A percentile compares a stretch with the other conserved stretches of the same genome.
phyloP scores from a whole-genome alignment of 1,139 yeast genomes.

The Williopsis jadinii region DNA sequence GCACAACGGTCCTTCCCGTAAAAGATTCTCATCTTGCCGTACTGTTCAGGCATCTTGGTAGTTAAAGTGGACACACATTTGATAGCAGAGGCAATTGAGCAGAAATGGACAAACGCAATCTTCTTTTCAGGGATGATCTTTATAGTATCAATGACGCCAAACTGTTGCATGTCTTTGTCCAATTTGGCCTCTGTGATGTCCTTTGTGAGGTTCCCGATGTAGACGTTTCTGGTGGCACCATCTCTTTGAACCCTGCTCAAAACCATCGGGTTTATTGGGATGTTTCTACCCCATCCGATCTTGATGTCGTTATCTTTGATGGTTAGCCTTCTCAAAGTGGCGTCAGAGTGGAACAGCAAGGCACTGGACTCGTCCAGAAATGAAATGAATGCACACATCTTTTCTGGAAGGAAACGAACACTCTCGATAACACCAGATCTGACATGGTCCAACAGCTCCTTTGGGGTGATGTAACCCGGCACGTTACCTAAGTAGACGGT shows the following conservation, averaged over 20 bases:
- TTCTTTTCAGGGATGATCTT: constrained; percentile 70
- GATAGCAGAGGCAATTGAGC: constrained; percentile 77
- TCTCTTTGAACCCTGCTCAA: constrained; percentile 71
- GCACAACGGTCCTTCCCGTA: constrained; percentile 89
- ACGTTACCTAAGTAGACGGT: constrained; percentile 89
- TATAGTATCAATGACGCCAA: constrained; percentile 78
- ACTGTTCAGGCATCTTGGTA: constrained; percentile 43
- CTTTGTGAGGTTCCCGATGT: constrained; percentile 66
- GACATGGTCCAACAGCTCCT: constrained; percentile 82
- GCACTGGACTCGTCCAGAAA: constrained; percentile 49
- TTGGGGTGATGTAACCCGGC: constrained; percentile 74
- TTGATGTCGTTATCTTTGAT: constrained; percentile 47
- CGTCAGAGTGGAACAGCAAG: constrained; percentile 51
- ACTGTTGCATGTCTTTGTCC: constrained; percentile 56
- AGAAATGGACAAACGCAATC: constrained; percentile 82
- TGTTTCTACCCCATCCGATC: constrained; percentile 77
- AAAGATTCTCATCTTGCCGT: constrained; percentile 59
- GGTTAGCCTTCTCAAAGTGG: constrained; percentile 41
- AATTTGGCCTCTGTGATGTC: constrained; percentile 56
- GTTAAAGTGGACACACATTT: constrained; percentile 70
- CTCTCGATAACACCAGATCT: constrained; percentile 87
- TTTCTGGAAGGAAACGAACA: constrained; percentile 44
- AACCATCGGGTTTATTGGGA: constrained; percentile 62
- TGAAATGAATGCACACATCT: constrained; percentile 46
- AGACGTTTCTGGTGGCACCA: constrained; percentile 89